Evolutionary conservation across 495 filamentous ascomycete species (phyloP).

Genomic region (Penicillium atrosanguineum): DNA sequence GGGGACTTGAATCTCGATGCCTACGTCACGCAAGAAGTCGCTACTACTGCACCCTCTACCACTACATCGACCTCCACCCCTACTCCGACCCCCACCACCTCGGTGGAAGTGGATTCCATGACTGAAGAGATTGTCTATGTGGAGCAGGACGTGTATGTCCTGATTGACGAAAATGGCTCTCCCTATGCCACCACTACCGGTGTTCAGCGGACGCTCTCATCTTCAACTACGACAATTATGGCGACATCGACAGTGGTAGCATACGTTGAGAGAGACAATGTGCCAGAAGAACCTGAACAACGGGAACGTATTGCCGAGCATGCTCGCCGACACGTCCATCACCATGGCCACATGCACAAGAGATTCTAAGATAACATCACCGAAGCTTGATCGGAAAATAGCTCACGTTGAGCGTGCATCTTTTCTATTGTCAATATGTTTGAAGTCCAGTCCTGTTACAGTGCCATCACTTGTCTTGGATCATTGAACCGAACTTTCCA

Average conservation of each 20-base stretch:
- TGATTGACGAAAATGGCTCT: constrained; percentile 27
- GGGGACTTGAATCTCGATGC: background rate
- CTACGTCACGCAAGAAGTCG: background rate
- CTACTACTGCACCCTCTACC: constrained; percentile 8
- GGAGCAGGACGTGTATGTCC: constrained; percentile 35
- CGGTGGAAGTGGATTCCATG: constrained; percentile 23
- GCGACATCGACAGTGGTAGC: constrained; percentile 26
- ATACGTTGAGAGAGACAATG: constrained; percentile 24
- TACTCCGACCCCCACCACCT: constrained; percentile 28
- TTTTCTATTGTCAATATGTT: constrained; percentile 1
- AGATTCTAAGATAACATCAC: constrained; percentile 8
- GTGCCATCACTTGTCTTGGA: constrained; percentile 1
- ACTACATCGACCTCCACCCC: constrained; percentile 17
- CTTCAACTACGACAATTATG: constrained; percentile 12
- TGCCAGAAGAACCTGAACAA: constrained; percentile 12
- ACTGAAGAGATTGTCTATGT: constrained; percentile 38
- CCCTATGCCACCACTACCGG: constrained; percentile 28
- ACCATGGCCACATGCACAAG: constrained; percentile 26
- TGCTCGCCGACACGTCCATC: constrained; percentile 21
- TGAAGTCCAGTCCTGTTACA: background rate
- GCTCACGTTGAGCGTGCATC: constrained; percentile 15
- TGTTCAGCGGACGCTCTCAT: constrained; percentile 18
- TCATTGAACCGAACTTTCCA: constrained; percentile 12
- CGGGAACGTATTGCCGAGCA: constrained; percentile 12
- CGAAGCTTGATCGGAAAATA: background rate